Conservation (phyloP, 1,284 basidiomycete species). For the Thecaphora thlaspeos region DNA sequence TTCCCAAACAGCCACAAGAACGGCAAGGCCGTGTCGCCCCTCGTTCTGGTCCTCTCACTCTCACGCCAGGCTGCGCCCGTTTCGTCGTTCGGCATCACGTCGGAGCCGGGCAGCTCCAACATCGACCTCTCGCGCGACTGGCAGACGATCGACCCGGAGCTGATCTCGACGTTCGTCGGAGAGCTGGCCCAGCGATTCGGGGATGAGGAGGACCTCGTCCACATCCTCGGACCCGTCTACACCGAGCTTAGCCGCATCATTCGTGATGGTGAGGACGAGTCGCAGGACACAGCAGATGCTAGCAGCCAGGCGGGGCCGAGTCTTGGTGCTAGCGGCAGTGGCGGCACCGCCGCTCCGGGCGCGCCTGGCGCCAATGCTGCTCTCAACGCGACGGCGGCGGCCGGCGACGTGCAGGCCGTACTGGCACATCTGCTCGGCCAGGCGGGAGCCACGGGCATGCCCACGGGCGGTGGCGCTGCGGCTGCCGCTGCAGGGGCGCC, state of each 20-base stretch:
- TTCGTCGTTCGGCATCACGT: constrained; percentile 34
- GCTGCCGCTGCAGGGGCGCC: constrained; percentile 1
- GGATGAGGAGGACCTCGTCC: constrained; percentile 58
- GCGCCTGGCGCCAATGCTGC: no score
- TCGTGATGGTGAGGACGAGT: constrained; percentile 30
- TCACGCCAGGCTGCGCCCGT: constrained; percentile 55
- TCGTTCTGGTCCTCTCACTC: constrained; percentile 63
- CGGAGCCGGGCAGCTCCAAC: constrained; percentile 4
- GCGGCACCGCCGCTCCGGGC: no score
- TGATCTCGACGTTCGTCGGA: constrained; percentile 60
- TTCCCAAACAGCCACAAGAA: constrained; percentile 65
- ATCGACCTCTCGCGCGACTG: constrained; percentile 31
- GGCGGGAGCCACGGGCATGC: constrained; percentile 20
- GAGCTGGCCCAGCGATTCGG: constrained; percentile 61
- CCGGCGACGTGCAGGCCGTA: constrained; percentile 44
- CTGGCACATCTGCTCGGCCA: constrained; percentile 42
- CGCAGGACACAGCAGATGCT: not conserved
- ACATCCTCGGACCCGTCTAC: constrained; percentile 60
- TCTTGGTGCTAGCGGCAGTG: constrained; percentile 4
- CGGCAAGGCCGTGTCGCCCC: constrained; percentile 60
- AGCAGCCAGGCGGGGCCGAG: not conserved
- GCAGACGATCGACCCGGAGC: constrained; percentile 54
- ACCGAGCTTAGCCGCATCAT: constrained; percentile 46
- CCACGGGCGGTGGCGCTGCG: constrained; percentile 11
- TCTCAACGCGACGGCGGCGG: constrained; percentile 31